Evolutionary conservation across 257 asterid genomes (phyloP).

Genomic region (Jasminum sambac): DNA sequence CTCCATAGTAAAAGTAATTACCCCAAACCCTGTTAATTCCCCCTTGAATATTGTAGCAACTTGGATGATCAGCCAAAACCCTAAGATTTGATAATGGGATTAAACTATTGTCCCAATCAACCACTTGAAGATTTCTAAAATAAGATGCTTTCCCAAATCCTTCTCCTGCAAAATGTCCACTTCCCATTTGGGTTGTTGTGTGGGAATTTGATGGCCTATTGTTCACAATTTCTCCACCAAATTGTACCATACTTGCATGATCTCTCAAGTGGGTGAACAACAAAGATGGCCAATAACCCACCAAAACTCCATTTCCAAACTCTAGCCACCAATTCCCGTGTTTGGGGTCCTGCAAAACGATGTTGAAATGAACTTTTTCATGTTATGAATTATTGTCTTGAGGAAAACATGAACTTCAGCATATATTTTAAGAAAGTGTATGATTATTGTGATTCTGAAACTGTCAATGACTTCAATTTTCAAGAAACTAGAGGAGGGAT

Average conservation of each 20-base stretch:
- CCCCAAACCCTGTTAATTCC: constrained; percentile 58
- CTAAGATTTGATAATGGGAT: constrained; percentile 49
- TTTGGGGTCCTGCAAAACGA: constrained; percentile 48
- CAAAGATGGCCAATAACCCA: constrained; percentile 64
- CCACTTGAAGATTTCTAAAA: constrained; percentile 49
- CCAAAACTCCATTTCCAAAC: constrained; percentile 51
- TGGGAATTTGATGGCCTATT: constrained; percentile 37
- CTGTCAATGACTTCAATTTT: background rate
- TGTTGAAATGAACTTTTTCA: background rate
- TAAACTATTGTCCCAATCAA: constrained; percentile 54
- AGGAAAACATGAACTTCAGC: background rate
- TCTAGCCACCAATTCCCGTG: constrained; percentile 74
- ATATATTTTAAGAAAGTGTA: background rate
- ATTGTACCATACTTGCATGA: constrained; percentile 57
- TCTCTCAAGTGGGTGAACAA: constrained; percentile 48
- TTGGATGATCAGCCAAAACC: constrained; percentile 53
- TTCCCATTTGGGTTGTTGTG: constrained; percentile 62
- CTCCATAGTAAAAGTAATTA: constrained; percentile 57
- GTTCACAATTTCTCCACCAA: constrained; percentile 56
- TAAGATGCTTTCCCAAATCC: constrained; percentile 61
- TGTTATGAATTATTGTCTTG: background rate
- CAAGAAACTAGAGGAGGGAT: background rate
- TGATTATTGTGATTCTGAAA: background rate
- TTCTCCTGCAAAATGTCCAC: constrained; percentile 62
- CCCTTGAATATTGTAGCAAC: constrained; percentile 51